Base-by-base conservation (phyloP, 2,329 filamentous ascomycete species). In the Colletotrichum eleusines region DNA sequence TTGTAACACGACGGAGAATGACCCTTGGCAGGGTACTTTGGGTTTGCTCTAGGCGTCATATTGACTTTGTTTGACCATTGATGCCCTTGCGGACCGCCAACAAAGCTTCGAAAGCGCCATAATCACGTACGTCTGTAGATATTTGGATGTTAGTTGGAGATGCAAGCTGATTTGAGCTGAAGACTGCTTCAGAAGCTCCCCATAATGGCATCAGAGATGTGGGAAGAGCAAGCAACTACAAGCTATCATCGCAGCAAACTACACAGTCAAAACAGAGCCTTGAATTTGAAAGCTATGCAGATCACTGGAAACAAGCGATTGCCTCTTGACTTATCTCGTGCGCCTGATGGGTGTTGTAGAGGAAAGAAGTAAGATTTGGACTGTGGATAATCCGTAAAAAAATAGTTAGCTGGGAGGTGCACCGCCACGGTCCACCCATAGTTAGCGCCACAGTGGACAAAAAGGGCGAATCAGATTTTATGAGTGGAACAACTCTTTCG, bases 1-100 rank as follows among this genome's bases (percentile, higher is more conserved):
- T 90, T 94, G 93, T 93, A 95, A 95, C 93, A 95, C 93, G 92
- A 94, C 89, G 90, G 92, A 94, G 92, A 87, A 93, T 90, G 38
- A 91, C 90, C 89, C 91, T 94, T 94, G 92, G 92, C 91, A 93
- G 91, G 89, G 90, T 92, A 87, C n/a, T 86, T 90, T 90, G 83
- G 87, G 84, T 92, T 87, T 85, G 79, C 79, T 95, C 85, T 95
- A 89, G 93, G 93, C 92, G 88, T 83, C 92, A 89, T 90, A 90
- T 95, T 95, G 93, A 95, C 93, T 94, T 87, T 92, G 79, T 85
- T 82, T 87, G 91, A 86, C 86, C 84, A 93, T 73, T 65, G 46
- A 35, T 55, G 67, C 58, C 72, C 58, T 50, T 71, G 54, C 51
- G 60, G 72, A 62, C 72, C 64, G 71, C 55, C 72, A 71, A 63